Evolutionary conservation across 768 basidiomycete genomes (phyloP).

Genomic region (Hypholoma fasciculare): DNA sequence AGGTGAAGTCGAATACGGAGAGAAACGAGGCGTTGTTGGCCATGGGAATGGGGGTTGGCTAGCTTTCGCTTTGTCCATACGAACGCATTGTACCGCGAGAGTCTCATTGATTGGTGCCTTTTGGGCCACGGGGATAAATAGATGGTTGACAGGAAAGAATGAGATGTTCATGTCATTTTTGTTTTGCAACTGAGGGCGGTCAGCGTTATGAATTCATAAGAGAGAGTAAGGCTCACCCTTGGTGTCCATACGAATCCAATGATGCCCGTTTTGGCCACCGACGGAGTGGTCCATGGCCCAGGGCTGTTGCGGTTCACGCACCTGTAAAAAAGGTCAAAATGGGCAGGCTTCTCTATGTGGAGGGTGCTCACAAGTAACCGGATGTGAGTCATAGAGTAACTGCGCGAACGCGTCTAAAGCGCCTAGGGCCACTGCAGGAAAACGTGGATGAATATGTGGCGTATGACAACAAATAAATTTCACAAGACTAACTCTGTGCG

Average conservation of each 20-base stretch:
- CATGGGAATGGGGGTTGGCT: slow-evolving; percentile 23
- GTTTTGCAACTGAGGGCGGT: slow-evolving; percentile 69
- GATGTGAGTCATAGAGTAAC: slow-evolving; percentile 68
- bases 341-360: slow-evolving; percentile 5
- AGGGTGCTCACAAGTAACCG: slow-evolving; percentile 55
- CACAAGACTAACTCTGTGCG: slow-evolving; percentile 74
- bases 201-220: slow-evolving; percentile 7
- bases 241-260: slow-evolving; percentile 67
- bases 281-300: slow-evolving; percentile 71
- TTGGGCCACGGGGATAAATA: slow-evolving; percentile 74
- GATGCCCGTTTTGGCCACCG: slow-evolving; percentile 66
- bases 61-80: slow-evolving; percentile 80
- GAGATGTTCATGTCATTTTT: slow-evolving; percentile 87
- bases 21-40: slow-evolving; percentile 49
- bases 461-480: slow-evolving; percentile 25
- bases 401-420: slow-evolving; percentile 70
- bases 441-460: slow-evolving; percentile 31
- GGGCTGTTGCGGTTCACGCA: slow-evolving; percentile 72
- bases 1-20: slow-evolving; percentile 82
- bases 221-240: slow-evolving; percentile 52
- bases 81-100: slow-evolving; percentile 63
- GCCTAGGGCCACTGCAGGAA: slow-evolving; percentile 66
- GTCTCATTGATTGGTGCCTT: slow-evolving; percentile 82
- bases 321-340: slow-evolving; percentile 38
- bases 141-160: slow-evolving; percentile 83